Percentiles rank a stretch among this genome's conserved stretches.
Evolutionary conservation across 352 stramenopile species (phyloP).

Genomic region (Phytophthora vignae): DNA sequence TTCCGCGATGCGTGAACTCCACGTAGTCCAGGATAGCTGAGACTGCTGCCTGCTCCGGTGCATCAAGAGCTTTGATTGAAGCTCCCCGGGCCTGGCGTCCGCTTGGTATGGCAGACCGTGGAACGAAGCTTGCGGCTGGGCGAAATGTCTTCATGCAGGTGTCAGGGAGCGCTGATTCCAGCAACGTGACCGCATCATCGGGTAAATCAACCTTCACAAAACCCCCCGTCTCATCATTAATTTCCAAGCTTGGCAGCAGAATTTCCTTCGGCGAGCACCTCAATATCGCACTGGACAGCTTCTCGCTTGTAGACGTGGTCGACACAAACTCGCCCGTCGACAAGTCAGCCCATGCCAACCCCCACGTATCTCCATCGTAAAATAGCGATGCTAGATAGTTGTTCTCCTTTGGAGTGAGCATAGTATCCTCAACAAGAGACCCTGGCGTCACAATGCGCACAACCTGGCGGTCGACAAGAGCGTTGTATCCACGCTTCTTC

Average conservation of each 20-base stretch:
- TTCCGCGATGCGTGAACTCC: conserved; percentile 62
- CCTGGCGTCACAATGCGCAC: conserved; percentile 81
- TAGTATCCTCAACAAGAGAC: conserved; percentile 79
- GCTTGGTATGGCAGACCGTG: neutral
- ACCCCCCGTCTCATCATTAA: neutral
- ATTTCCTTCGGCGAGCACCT: conserved; percentile 77
- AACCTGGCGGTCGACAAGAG: conserved; percentile 78
- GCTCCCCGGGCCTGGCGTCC: conserved; percentile 5
- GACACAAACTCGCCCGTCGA: conserved; percentile 85
- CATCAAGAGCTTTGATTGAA: conserved; percentile 29
- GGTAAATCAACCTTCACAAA: conserved; percentile 1
- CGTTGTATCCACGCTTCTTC: conserved; percentile 62
- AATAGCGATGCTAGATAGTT: conserved; percentile 78
- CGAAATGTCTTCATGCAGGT: conserved; percentile 75
- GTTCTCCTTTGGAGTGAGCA: conserved; percentile 80
- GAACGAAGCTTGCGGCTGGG: conserved; percentile 36
- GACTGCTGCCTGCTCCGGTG: conserved; percentile 46
- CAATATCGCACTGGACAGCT: conserved; percentile 65
- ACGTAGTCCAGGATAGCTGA: conserved; percentile 75
- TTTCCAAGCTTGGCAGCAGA: conserved; percentile 48
- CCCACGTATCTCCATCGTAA: conserved; percentile 45
- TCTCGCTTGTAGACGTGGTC: conserved; percentile 61
- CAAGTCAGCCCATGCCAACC: conserved; percentile 77
- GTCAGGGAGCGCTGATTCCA: conserved; percentile 55
- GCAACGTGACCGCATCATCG: conserved; percentile 28